Conservation (phyloP, 225 moss, liverwort and hornwort genomes). For the Ulota crispa region DNA sequence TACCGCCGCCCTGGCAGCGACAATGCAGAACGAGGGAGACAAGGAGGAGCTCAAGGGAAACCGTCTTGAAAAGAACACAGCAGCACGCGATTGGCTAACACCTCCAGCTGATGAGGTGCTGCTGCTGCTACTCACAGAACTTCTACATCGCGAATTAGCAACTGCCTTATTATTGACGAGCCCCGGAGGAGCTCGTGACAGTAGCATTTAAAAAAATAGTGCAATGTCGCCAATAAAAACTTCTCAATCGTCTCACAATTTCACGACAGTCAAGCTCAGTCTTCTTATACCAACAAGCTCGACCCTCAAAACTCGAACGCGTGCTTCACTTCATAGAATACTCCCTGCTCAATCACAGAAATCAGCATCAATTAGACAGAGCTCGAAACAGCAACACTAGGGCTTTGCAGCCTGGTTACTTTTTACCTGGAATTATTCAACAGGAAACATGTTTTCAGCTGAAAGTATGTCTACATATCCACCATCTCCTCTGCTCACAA, state of each 20-base stretch:
- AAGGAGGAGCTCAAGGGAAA: background rate
- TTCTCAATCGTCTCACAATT: background rate
- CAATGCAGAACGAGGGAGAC: constrained; percentile 13
- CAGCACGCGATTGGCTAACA: constrained; percentile 1
- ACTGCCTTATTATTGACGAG: constrained; percentile 9
- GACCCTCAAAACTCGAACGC: background rate
- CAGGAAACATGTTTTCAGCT: too few species aligned
- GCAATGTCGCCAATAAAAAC: constrained; percentile 9
- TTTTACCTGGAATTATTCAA: too few species aligned
- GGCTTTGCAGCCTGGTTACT: too few species aligned
- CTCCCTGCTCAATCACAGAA: constrained; percentile 4
- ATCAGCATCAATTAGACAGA: background rate
- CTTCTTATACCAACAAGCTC: background rate
- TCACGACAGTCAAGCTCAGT: background rate
- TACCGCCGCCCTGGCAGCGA: background rate
- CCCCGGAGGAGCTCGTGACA: constrained; percentile 27
- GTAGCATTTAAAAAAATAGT: constrained; percentile 25
- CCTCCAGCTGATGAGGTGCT: constrained; percentile 16
- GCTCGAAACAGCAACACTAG: background rate
- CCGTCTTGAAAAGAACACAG: background rate
- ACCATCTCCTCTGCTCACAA: too few species aligned
- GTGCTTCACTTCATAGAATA: background rate
- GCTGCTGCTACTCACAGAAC: constrained; percentile 20
- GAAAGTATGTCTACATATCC: too few species aligned
- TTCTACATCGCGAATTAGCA: constrained; percentile 15